Conservation (phyloP, 2,329 filamentous ascomycete genomes). For the Dothistroma septosporum region DNA sequence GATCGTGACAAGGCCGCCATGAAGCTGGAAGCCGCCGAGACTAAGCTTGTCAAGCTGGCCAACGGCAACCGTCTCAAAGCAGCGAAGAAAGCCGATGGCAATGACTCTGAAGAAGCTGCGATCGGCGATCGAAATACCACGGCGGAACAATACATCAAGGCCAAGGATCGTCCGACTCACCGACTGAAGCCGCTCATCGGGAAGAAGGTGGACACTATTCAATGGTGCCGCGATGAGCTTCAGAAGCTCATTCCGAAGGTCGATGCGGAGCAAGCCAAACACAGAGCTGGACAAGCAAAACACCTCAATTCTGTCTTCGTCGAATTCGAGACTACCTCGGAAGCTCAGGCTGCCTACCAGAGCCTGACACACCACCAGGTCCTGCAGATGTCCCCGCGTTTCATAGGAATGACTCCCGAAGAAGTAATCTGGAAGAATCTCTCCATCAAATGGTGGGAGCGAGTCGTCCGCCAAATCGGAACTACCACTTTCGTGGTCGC, state of each 20-base stretch:
- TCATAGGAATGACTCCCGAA: slow-evolving; percentile 73
- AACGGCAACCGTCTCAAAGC: slow-evolving; percentile 68
- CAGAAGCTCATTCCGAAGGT: slow-evolving; percentile 69
- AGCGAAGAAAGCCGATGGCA: slow-evolving; percentile 52
- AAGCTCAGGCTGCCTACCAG: slow-evolving; percentile 83
- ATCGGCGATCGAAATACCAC: slow-evolving; percentile 64
- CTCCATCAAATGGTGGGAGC: slow-evolving; percentile 80
- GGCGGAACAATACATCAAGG: slow-evolving; percentile 69
- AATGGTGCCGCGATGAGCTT: slow-evolving; percentile 78
- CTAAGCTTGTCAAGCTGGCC: slow-evolving; percentile 74
- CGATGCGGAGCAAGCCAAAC: slow-evolving; percentile 59
- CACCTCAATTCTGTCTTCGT: slow-evolving; percentile 79
- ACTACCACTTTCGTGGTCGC: slow-evolving; percentile 69
- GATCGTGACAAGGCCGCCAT: slow-evolving; percentile 75
- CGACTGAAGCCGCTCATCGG: slow-evolving; percentile 68
- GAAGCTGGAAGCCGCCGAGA: slow-evolving; percentile 81
- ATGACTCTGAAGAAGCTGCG: slow-evolving; percentile 40
- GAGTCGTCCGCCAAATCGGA: slow-evolving; percentile 65
- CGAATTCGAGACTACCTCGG: slow-evolving; percentile 77
- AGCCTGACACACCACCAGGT: slow-evolving; percentile 81
- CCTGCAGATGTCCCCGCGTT: slow-evolving; percentile 79
- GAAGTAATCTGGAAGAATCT: slow-evolving; percentile 89
- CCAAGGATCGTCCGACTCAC: slow-evolving; percentile 73
- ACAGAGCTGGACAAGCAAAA: slow-evolving; percentile 54
- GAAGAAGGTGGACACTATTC: slow-evolving; percentile 90